These are phyloP conservation scores for Rhynchospora pubera DNA, from an alignment of 176 grass and related monocot genomes.

Conservation along the genomic window DNA sequence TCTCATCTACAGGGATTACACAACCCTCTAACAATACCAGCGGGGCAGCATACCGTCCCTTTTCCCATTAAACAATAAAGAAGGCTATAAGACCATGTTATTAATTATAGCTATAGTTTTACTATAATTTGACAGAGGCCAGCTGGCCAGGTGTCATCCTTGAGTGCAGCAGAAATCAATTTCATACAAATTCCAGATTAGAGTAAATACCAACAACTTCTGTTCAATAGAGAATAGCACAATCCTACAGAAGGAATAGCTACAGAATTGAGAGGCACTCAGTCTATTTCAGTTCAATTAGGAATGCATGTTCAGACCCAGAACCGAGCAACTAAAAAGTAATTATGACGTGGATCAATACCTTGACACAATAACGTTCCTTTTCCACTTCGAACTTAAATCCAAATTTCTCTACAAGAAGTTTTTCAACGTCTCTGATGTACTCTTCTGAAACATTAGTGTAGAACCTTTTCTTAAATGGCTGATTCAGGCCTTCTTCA, in stretches of 20 bases:
- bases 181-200: no score
- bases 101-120: no score
- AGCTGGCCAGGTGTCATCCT: no score
- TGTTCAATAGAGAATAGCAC: background rate
- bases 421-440: constrained; percentile 16
- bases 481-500: background rate
- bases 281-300: background rate
- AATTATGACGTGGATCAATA: background rate
- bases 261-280: background rate
- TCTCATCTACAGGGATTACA: no score
- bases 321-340: background rate
- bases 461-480: constrained; percentile 2
- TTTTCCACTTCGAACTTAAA: constrained; percentile 17
- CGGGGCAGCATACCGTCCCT: no score
- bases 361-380: constrained; percentile 33
- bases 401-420: constrained; percentile 7
- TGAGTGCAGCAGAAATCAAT: no score
- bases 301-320: background rate
- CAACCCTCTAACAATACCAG: no score
- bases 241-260: background rate
- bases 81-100: no score
- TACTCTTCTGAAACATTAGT: constrained; percentile 15
- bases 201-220: background rate
- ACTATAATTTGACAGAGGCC: no score
- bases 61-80: no score